These are phyloP conservation scores for Lachancea kluyveri DNA, from an alignment of 805 yeast species.

Conservation along the genomic window DNA sequence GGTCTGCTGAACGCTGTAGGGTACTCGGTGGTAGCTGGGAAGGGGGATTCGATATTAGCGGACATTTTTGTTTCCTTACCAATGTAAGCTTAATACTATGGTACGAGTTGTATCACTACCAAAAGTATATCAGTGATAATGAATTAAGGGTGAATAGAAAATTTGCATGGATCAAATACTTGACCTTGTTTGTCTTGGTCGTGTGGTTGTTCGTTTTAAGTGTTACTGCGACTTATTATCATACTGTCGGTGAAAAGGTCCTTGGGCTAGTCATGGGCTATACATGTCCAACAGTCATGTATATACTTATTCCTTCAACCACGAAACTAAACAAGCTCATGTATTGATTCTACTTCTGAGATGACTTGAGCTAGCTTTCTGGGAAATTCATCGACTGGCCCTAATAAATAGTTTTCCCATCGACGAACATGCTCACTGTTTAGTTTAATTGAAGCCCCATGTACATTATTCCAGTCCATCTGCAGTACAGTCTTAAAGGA, in stretches of 20 bases:
- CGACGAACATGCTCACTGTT: conserved; percentile 8
- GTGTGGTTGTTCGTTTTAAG: conserved; percentile 54
- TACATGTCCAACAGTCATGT: conserved; percentile 42
- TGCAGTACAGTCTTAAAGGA: conserved; percentile 15
- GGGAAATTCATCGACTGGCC: conserved; percentile 18
- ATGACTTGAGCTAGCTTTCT: conserved; percentile 3
- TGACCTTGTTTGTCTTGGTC: conserved; percentile 14
- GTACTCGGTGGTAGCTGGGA: conserved; percentile 36
- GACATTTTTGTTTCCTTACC: conserved; percentile 43
- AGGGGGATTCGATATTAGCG: conserved; percentile 48
- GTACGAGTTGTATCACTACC: conserved; percentile 26
- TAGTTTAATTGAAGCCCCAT: conserved; percentile 13
- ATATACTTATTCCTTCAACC: conserved; percentile 26
- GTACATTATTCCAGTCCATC: conserved; percentile 14
- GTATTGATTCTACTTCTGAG: conserved; percentile 4
- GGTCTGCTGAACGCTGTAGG: conserved; percentile 31
- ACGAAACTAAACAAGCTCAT: conserved; percentile 5
- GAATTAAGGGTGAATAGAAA: conserved; percentile 1
- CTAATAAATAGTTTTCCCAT: conserved; percentile 16
- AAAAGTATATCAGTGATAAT: conserved; percentile 7
- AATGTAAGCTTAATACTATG: conserved; percentile 39
- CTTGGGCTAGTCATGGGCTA: conserved; percentile 65
- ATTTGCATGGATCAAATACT: conserved; percentile 10
- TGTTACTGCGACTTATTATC: conserved; percentile 80
- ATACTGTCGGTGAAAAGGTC: conserved; percentile 67